These are phyloP conservation scores for Kockovaella imperatae DNA, from an alignment of 768 basidiomycete species.

Conservation along the genomic window DNA sequence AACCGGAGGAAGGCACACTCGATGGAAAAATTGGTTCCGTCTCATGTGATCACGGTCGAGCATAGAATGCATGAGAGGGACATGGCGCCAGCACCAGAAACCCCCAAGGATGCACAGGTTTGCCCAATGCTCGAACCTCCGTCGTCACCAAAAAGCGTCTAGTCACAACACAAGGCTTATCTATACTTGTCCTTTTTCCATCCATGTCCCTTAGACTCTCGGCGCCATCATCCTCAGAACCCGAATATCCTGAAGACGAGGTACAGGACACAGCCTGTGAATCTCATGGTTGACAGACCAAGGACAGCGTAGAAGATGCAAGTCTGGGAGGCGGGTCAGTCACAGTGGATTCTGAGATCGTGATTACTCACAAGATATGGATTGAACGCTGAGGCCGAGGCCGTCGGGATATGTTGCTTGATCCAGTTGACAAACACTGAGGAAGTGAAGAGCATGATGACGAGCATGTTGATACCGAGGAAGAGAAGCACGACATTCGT, in stretches of 20 bases:
- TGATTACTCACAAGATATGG: conserved; percentile 54
- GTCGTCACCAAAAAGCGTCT: no score
- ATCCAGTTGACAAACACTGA: conserved; percentile 70
- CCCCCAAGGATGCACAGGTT: no score
- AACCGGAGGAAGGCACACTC: no score
- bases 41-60: no score
- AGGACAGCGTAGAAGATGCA: conserved; percentile 72
- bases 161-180: no score
- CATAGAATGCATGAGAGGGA: no score
- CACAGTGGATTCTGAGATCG: not conserved
- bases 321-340: conserved; percentile 44
- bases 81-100: no score
- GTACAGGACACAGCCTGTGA: conserved; percentile 69
- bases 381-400: conserved; percentile 60
- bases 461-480: conserved; percentile 65
- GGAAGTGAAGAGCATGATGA: conserved; percentile 52
- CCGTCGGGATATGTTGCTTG: conserved; percentile 52
- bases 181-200: no score
- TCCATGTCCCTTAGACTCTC: no score
- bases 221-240: conserved; percentile 8
- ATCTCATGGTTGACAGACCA: conserved; percentile 70
- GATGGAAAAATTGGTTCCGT: no score
- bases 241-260: conserved; percentile 54
- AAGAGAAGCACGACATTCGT: conserved; percentile 40
- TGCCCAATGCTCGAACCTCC: no score